phyloP scores from a whole-genome alignment of 169 alveolate species.

The Babesia bovis region DNA sequence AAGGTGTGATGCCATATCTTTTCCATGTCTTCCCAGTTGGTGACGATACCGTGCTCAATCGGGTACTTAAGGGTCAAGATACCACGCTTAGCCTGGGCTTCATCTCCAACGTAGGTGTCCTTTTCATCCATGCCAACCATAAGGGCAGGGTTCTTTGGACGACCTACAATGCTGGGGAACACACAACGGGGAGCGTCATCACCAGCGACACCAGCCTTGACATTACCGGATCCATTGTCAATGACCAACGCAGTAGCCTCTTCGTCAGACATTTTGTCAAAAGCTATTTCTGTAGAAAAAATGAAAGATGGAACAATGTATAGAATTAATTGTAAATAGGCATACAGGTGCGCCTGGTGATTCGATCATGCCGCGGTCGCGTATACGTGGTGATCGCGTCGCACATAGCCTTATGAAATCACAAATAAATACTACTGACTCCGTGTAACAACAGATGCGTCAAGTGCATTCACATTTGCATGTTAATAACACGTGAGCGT shows the following conservation, averaged over 20 bases:
- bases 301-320: neutral
- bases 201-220: constrained; percentile 99
- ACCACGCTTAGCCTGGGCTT: constrained; percentile 98
- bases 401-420: neutral
- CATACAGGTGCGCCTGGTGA: neutral
- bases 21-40: constrained; percentile 99
- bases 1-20: constrained; percentile 98
- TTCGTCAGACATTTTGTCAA: constrained; percentile 84
- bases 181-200: constrained; percentile 99
- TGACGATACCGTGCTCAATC: constrained; percentile 97
- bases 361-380: constrained; percentile 4
- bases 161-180: constrained; percentile 98
- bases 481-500: neutral
- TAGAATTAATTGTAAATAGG: neutral
- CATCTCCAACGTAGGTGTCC: constrained; percentile 97
- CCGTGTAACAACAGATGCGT: neutral
- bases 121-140: constrained; percentile 97
- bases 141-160: constrained; percentile 93
- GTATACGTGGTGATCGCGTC: constrained; percentile 7
- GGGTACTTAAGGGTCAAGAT: constrained; percentile 95
- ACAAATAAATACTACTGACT: neutral
- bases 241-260: constrained; percentile 93
- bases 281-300: neutral
- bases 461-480: constrained; percentile 1
- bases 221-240: constrained; percentile 99